A percentile compares a stretch with the other conserved stretches of the same genome.
These are phyloP conservation scores for Glarea lozoyensis DNA, from an alignment of 495 filamentous ascomycete species.

Conservation along the genomic window DNA sequence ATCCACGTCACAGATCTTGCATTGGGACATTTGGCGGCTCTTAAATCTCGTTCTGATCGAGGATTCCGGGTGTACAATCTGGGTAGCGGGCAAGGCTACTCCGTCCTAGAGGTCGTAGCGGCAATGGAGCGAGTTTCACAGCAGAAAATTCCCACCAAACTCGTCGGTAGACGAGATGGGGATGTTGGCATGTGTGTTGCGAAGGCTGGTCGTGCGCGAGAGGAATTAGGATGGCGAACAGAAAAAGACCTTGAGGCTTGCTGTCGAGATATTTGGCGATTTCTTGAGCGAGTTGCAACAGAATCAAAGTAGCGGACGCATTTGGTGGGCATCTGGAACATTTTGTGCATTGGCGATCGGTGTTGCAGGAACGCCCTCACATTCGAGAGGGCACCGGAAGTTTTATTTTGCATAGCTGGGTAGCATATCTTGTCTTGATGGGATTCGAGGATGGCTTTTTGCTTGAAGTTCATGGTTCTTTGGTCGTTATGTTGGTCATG, in stretches of 20 bases:
- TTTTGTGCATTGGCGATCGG: no score
- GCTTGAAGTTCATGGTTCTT: background rate
- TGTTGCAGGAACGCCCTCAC: no score
- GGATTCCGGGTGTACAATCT: conserved; percentile 14
- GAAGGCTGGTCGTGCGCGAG: conserved; percentile 2
- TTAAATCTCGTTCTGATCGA: conserved; percentile 16
- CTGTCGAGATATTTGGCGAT: conserved; percentile 12
- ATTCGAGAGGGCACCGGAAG: no score
- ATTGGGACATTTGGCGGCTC: conserved; percentile 53
- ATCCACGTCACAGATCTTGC: conserved; percentile 57
- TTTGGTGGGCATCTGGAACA: no score
- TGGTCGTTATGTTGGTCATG: no score
- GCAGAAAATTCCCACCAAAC: conserved; percentile 7
- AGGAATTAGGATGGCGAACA: conserved; percentile 13
- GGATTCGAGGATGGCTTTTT: background rate
- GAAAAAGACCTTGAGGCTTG: conserved; percentile 7
- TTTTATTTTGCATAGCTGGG: background rate
- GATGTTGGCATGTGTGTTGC: conserved; percentile 13
- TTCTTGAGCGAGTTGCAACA: conserved; percentile 6
- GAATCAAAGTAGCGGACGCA: no score
- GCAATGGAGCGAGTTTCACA: conserved; percentile 9
- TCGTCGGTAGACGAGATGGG: conserved; percentile 7
- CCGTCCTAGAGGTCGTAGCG: conserved; percentile 11
- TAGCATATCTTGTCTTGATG: background rate
- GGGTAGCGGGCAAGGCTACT: conserved; percentile 8